Evolutionary conservation across 2,329 filamentous ascomycete genomes (phyloP), one percentile per base, ranked within the genome.

Genomic region (Colletotrichum sp.): DNA sequence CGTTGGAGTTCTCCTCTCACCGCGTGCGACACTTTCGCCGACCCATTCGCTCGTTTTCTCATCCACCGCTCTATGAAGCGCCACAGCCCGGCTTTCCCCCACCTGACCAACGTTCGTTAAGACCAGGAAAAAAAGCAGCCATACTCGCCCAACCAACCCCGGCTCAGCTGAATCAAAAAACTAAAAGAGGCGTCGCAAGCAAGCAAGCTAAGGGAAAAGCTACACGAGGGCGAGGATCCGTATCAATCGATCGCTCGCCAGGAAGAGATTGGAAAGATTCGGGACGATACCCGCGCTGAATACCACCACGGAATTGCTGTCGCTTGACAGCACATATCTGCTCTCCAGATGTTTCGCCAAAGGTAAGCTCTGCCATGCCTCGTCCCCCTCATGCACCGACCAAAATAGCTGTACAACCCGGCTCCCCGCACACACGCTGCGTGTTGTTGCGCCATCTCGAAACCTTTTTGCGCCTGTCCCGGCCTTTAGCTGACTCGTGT

Each of bases 341-440:
- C 58, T 62, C 28, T 74, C 62, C 72, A 70, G 12, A 84, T 84
- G 83, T 84, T 84, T 77, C 78, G 82, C 63, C 83, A 84, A 80
- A 81, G 83, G 83, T 84, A 76, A 66, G 81, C 75, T 69, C 65
- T 66, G 69, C 65, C 71, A 58, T 72, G 59, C 63, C 59, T 38
- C 21, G 52, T 65, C 28, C 32, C 55, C 32, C 48, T 52, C 43
- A 73, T 75, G 75, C 70, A 71, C 77, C 75, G 59, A 72, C 74
- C 74, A 69, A 66, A 70, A 61, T 61, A 55, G 36, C 52, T 72
- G 69, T 72, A 67, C 71, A 56, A 61, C 63, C 68, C 56, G 48
- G 36, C 65, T 73, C 74, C 52, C 66, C 66, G 75, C 61, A 64
- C 66, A 48, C 59, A n/a, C 61, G 59, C 36, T 65, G 55, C 66